Base-by-base conservation (phyloP, 2,329 filamentous ascomycete genomes). In the Phoma sp. region DNA sequence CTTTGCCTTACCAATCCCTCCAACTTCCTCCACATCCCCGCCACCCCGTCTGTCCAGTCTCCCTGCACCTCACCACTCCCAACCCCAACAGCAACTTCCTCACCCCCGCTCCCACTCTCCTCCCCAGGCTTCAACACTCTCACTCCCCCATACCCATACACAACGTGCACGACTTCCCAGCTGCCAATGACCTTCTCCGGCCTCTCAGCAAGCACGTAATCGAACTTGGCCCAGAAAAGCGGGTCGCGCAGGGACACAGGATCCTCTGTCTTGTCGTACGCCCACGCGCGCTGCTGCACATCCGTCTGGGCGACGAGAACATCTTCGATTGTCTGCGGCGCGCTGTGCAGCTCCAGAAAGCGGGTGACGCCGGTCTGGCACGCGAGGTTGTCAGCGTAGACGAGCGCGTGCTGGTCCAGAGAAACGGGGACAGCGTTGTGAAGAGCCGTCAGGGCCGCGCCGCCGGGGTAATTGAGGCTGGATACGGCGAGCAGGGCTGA, bases 381-480 rank as follows among this genome's bases (percentile, higher is more conserved):
- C 2, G 84, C 81, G 23, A 88, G 77, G 47, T 86, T 87, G 54
- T 84, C 84, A 53, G 86, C 75, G 64, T 86, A 79, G 6, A 87
- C 79, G 7, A 6, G 27, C 27, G 9, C 6, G 27, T 29, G 60
- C 50, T 66, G 39, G n/a, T 53, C 52, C 7, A 38, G 13, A 4
- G 58, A 55, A 32, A 61, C 59, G 0, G 58, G 18, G 10, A 67
- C 58, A 7, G 65, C 37, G 23, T 61, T 54, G 55, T 81, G 78
- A 1, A 82, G 72, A 9, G 68, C 62, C 23, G 68, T 65, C 8
- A 98, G 80, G 2, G 93, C 95, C 55, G 90, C 85, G 22, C 91
- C 95, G 42, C 95, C 95, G 1, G 95, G 95, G 70, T 99, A 99
- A 77, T 97, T 99, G 52, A 96, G 85, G 11, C 90, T 88, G 0